Evolutionary conservation across 2,329 filamentous ascomycete genomes (phyloP).

Genomic region (Colletotrichum sp.): DNA sequence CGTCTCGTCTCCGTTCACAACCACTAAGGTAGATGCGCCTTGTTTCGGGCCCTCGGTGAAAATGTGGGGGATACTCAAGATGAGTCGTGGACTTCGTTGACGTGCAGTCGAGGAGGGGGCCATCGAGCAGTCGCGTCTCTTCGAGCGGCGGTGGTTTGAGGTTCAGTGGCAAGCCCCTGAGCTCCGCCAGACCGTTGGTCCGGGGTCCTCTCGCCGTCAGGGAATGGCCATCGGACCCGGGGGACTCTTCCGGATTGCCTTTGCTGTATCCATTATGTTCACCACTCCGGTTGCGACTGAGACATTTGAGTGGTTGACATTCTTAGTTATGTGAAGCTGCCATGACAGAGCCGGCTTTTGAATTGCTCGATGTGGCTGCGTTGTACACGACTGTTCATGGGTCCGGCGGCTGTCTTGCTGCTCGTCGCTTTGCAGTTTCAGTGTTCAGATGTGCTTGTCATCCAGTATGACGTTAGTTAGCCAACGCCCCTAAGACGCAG

Average conservation of each 20-base stretch:
- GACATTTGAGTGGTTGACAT: not conserved
- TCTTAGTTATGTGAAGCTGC: not conserved
- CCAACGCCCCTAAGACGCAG: not conserved
- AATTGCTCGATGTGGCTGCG: not conserved
- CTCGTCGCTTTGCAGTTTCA: not conserved
- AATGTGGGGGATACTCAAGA: constrained; percentile 9
- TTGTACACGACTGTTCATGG: not conserved
- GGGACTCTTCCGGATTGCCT: not conserved
- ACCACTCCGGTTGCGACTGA: not conserved
- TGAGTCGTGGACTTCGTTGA: not conserved
- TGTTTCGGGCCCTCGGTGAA: constrained; percentile 11
- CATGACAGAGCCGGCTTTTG: not conserved
- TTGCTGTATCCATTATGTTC: not conserved
- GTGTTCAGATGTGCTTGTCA: not conserved
- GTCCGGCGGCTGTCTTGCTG: not conserved
- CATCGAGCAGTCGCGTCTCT: not conserved
- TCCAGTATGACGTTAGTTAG: not conserved
- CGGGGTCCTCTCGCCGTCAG: not conserved
- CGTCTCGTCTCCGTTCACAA: not conserved
- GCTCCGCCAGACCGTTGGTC: not conserved
- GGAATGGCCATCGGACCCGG: not conserved
- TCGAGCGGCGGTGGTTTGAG: constrained; percentile 12
- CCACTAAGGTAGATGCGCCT: not conserved
- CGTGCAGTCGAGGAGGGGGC: not conserved
- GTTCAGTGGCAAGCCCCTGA: not conserved